A percentile compares a stretch with the other conserved stretches of the same genome.
Conservation (phyloP, 2,329 filamentous ascomycete species). For the Apiospora pterosperma region DNA sequence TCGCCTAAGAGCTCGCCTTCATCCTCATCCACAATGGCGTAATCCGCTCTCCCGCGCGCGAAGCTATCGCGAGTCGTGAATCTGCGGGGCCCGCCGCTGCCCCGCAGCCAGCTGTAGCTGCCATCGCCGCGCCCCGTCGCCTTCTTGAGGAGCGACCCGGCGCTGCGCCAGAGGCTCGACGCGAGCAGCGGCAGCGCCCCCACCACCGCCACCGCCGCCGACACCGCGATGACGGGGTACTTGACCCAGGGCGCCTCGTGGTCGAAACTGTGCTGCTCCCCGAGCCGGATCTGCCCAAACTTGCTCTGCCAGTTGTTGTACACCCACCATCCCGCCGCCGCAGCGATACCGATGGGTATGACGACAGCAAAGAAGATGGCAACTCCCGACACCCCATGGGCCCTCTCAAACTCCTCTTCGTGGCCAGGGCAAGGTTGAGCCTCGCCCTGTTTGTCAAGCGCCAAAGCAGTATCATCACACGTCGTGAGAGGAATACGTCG, state of each 20-base stretch:
- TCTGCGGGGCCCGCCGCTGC: slow-evolving; percentile 54
- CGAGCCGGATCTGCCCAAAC: slow-evolving; percentile 88
- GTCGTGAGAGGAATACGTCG: slow-evolving; percentile 87
- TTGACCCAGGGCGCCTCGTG: slow-evolving; percentile 74
- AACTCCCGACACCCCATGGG: slow-evolving; percentile 66
- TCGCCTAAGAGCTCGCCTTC: slow-evolving; percentile 93
- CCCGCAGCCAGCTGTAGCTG: slow-evolving; percentile 47
- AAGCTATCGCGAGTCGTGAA: slow-evolving; percentile 92
- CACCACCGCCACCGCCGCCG: slow-evolving; percentile 58
- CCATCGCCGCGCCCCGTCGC: slow-evolving; percentile 44
- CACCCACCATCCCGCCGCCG: slow-evolving; percentile 75
- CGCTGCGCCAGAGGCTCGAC: slow-evolving; percentile 68
- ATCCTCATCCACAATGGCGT: slow-evolving; percentile 84
- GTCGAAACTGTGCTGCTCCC: slow-evolving; percentile 65
- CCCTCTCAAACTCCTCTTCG: slow-evolving; percentile 74
- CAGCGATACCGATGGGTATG: slow-evolving; percentile 69
- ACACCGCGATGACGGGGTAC: slow-evolving; percentile 74
- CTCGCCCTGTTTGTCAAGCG: slow-evolving; percentile 65
- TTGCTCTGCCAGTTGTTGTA: slow-evolving; percentile 83
- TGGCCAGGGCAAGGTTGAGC: slow-evolving; percentile 70
- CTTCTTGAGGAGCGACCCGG: slow-evolving; percentile 47
- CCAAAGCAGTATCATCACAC: slow-evolving; percentile 73
- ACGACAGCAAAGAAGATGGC: slow-evolving; percentile 84
- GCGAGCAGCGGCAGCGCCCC: slow-evolving; percentile 67
- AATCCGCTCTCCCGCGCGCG: slow-evolving; percentile 81